Evolutionary conservation across 495 filamentous ascomycete genomes (phyloP).

Genomic region (Aspergillus carlsbadensis): DNA sequence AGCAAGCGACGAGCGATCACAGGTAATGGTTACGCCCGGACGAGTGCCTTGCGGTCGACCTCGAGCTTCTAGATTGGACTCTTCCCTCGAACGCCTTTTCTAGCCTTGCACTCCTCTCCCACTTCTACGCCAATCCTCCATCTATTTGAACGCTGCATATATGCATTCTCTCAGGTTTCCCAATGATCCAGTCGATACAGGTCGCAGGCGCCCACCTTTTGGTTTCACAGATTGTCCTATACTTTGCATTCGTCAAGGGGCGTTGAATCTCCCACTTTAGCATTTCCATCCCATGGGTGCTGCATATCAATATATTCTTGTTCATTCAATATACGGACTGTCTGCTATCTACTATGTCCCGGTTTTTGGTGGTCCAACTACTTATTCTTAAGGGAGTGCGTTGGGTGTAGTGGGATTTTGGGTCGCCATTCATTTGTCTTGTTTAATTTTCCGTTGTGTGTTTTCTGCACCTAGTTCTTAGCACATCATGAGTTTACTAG

Average conservation of each 20-base stretch:
- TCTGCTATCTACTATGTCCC: background rate
- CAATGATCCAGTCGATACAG: constrained; percentile 28
- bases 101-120: constrained; percentile 1
- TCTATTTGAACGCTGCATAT: constrained; percentile 16
- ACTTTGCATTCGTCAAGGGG: constrained; percentile 13
- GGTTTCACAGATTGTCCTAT: constrained; percentile 23
- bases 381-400: background rate
- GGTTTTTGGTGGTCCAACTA: constrained; percentile 6
- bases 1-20: constrained; percentile 28
- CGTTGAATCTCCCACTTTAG: constrained; percentile 10
- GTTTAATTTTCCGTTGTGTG: background rate
- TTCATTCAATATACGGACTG: constrained; percentile 12
- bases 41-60: constrained; percentile 45
- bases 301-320: constrained; percentile 3
- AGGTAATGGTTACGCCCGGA: constrained; percentile 37
- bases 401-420: constrained; percentile 13
- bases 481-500: background rate
- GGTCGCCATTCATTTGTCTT: background rate
- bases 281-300: constrained; percentile 13
- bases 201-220: constrained; percentile 31
- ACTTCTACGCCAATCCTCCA: background rate
- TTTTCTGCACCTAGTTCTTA: background rate
- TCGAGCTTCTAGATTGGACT: constrained; percentile 29
- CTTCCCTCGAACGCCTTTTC: constrained; percentile 1
- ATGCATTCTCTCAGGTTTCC: constrained; percentile 15